A percentile compares a stretch with the other conserved stretches of the same genome.
Evolutionary conservation across 163 green algal genomes (phyloP).

Genomic region (Prototheca cutis): DNA sequence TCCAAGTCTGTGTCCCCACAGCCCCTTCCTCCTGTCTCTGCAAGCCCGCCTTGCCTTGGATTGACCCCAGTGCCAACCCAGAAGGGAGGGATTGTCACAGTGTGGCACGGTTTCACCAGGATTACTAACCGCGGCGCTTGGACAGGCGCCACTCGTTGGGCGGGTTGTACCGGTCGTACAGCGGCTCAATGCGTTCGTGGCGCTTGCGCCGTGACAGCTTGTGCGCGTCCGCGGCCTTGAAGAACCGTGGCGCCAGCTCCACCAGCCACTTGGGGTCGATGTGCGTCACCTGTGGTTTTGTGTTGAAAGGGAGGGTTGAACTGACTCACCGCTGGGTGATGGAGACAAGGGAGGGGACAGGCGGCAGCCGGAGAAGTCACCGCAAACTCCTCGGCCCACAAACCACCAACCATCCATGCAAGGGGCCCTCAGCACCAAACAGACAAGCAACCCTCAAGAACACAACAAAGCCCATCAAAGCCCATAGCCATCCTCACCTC

Average conservation of each 20-base stretch:
- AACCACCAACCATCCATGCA: background rate
- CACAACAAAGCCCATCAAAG: too few species aligned
- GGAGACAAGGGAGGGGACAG: too few species aligned
- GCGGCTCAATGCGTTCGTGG: slow-evolving; percentile 89
- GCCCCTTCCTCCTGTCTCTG: too few species aligned
- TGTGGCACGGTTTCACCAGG: too few species aligned
- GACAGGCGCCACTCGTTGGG: slow-evolving; percentile 77
- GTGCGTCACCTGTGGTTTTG: slow-evolving; percentile 61
- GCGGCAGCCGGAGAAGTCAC: too few species aligned
- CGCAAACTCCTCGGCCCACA: background rate
- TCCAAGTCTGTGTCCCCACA: too few species aligned
- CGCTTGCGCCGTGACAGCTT: slow-evolving; percentile 86
- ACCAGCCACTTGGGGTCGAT: slow-evolving; percentile 80
- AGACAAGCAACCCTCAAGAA: too few species aligned
- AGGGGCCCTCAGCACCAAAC: too few species aligned
- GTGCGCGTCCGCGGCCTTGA: slow-evolving; percentile 79
- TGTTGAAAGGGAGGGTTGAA: too few species aligned
- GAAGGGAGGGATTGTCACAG: too few species aligned
- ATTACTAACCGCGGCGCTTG: slow-evolving; percentile 51
- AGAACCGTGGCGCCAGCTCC: slow-evolving; percentile 72
- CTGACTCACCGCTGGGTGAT: too few species aligned
- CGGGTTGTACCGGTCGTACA: slow-evolving; percentile 85
- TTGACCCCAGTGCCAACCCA: background rate
- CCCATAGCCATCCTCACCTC: slow-evolving; percentile 63
- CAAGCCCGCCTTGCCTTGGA: too few species aligned